Percentiles rank a stretch among this genome's conserved stretches.
These are phyloP conservation scores for Leishmania martiniquensis DNA, from an alignment of 208 protist species.

Conservation along the genomic window DNA sequence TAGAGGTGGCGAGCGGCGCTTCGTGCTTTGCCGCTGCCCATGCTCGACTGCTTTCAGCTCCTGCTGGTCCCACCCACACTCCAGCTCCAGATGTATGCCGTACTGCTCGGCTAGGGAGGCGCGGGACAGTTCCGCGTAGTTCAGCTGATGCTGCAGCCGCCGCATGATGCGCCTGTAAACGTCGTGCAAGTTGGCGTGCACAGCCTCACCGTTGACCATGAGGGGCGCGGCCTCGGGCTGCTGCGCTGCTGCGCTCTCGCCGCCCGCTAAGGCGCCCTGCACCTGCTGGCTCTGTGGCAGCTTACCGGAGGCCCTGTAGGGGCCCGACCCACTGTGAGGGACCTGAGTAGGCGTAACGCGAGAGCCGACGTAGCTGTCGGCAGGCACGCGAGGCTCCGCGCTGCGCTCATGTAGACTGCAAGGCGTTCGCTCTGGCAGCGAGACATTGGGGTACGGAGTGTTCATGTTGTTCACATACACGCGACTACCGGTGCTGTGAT, in stretches of 20 bases:
- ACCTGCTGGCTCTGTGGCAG: not conserved
- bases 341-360: not conserved
- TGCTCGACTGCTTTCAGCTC: not conserved
- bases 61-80: constrained; percentile 22
- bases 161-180: constrained; percentile 89
- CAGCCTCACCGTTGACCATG: constrained; percentile 19
- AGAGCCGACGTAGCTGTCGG: not conserved
- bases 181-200: constrained; percentile 74
- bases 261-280: not conserved
- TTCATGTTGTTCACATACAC: constrained; percentile 92
- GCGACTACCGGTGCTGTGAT: constrained; percentile 14
- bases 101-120: constrained; percentile 68
- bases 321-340: not conserved
- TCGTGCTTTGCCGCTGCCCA: not conserved
- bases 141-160: constrained; percentile 73
- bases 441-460: constrained; percentile 56
- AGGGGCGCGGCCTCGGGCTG: not conserved
- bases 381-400: not conserved
- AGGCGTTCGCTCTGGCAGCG: constrained; percentile 40
- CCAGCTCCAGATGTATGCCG: constrained; percentile 46
- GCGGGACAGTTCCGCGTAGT: constrained; percentile 74
- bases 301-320: not conserved
- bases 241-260: not conserved
- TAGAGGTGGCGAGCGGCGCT: not conserved
- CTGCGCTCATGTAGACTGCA: constrained; percentile 19